Conservation (phyloP, 305 asterid species). For the Rubia tinctorum region DNA sequence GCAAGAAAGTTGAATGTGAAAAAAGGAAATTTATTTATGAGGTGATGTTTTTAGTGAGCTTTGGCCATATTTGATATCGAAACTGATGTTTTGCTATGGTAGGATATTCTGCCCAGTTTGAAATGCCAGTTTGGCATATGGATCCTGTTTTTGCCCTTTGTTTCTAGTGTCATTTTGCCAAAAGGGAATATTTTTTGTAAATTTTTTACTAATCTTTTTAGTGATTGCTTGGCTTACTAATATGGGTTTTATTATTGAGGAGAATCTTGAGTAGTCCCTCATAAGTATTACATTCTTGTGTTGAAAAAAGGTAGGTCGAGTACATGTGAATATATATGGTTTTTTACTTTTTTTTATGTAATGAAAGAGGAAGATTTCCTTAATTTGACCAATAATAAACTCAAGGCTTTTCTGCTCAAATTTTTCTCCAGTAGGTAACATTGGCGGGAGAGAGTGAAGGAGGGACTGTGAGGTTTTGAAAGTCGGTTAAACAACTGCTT, state of each 20-base stretch:
- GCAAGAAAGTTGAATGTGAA: background rate
- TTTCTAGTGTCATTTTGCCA: background rate
- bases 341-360: too few relatives aligned
- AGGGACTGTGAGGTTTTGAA: slow-evolving; percentile 20
- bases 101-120: slow-evolving; percentile 9
- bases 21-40: background rate
- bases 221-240: background rate
- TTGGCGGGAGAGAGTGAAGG: slow-evolving; percentile 2
- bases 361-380: background rate
- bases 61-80: slow-evolving; percentile 11
- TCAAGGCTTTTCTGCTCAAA: background rate
- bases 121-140: background rate
- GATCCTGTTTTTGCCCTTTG: background rate
- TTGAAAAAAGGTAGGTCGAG: too few relatives aligned
- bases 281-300: background rate
- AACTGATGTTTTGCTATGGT: background rate
- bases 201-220: background rate
- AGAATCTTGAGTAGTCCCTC: background rate
- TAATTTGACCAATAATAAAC: background rate
- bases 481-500: slow-evolving; percentile 6
- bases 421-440: too few relatives aligned
- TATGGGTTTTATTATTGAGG: too few relatives aligned
- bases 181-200: background rate
- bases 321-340: too few relatives aligned
- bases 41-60: background rate